These are phyloP conservation scores for Neoboletus subvelutipes DNA, from an alignment of 768 basidiomycete species.

Conservation along the genomic window DNA sequence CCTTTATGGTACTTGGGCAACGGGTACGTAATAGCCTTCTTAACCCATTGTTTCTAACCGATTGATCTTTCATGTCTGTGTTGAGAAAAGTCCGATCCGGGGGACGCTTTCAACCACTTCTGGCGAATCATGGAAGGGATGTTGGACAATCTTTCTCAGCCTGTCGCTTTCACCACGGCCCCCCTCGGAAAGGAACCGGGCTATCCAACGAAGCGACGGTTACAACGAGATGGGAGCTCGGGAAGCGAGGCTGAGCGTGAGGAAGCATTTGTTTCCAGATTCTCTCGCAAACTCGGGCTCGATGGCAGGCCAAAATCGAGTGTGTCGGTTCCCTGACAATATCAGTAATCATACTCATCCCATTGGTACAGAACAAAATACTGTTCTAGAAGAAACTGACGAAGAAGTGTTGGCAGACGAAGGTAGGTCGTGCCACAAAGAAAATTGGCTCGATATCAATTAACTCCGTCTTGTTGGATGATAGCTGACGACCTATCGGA, in stretches of 20 bases:
- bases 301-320: conserved; percentile 23
- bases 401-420: conserved; percentile 63
- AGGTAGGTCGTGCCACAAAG: conserved; percentile 40
- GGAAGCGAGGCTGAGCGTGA: conserved; percentile 71
- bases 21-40: conserved; percentile 43
- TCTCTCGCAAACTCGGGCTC: conserved; percentile 45
- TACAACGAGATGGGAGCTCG: conserved; percentile 49
- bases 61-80: background rate
- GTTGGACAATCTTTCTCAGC: conserved; percentile 81
- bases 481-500: conserved; percentile 71
- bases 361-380: conserved; percentile 19
- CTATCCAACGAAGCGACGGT: conserved; percentile 23
- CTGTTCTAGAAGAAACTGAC: conserved; percentile 48
- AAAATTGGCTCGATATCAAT: background rate
- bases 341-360: conserved; percentile 6
- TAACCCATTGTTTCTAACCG: conserved; percentile 3
- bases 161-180: conserved; percentile 76
- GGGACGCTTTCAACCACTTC: conserved; percentile 86
- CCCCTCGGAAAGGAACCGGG: conserved; percentile 53
- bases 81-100: conserved; percentile 63
- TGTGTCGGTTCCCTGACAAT: conserved; percentile 4
- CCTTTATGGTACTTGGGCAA: conserved; percentile 86
- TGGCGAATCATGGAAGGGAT: conserved; percentile 88
- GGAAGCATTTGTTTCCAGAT: conserved; percentile 57
- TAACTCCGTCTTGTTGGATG: conserved; percentile 5